These are phyloP conservation scores for Quillaja saponaria DNA, from an alignment of 306 rosid species.

Conservation along the genomic window DNA sequence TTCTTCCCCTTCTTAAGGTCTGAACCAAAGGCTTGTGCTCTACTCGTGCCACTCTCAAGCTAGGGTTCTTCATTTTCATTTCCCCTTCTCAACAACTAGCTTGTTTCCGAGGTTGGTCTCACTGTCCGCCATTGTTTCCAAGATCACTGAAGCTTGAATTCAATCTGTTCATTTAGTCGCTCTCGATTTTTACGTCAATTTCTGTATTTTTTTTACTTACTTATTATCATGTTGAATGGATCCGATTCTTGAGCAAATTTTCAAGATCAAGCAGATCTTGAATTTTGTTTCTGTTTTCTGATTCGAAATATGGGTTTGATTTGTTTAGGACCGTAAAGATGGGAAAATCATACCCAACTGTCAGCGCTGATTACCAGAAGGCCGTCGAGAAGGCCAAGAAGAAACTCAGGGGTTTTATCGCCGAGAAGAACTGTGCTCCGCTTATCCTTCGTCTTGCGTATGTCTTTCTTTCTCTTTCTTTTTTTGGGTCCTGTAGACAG, in stretches of 20 bases:
- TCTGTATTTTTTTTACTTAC: neutral
- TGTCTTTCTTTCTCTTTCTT: neutral
- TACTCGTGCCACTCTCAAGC: conserved; percentile 26
- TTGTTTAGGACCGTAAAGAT: conserved; percentile 38
- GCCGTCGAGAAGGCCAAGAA: conserved; percentile 84
- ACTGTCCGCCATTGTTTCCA: neutral
- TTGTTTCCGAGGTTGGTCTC: conserved; percentile 25
- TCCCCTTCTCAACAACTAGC: neutral
- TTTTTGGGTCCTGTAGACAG: neutral
- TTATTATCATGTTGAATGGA: too few species aligned
- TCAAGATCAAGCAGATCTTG: neutral
- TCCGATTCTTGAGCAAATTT: neutral
- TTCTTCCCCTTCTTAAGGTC: neutral
- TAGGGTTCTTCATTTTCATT: conserved; percentile 13
- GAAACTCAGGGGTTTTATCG: conserved; percentile 87
- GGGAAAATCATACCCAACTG: conserved; percentile 86
- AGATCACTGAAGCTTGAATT: neutral
- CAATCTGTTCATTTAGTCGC: neutral
- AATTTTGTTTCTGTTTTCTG: neutral
- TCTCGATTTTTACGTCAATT: neutral
- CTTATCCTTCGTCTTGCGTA: conserved; percentile 91
- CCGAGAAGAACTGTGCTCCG: conserved; percentile 93
- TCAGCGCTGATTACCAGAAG: conserved; percentile 70
- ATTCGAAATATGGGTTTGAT: neutral
- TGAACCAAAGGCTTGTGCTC: conserved; percentile 20